Percentiles rank a stretch among this genome's conserved stretches.
These are phyloP conservation scores for Xerophyta viscosa DNA, from an alignment of 106 monocot species.

Conservation along the genomic window DNA sequence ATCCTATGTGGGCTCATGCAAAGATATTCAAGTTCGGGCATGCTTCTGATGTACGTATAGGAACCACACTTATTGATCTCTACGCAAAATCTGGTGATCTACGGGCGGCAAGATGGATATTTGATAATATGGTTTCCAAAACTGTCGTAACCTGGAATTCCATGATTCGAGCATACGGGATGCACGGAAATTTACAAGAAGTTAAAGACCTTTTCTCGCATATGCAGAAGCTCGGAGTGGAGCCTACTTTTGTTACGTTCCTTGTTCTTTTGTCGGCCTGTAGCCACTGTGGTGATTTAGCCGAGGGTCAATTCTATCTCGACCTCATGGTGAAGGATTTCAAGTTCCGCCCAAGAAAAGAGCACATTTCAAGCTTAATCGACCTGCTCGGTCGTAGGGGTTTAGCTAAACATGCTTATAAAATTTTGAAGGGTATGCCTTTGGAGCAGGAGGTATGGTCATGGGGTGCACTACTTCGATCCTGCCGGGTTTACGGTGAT, in stretches of 20 bases:
- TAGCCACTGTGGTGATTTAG: slow-evolving; percentile 38
- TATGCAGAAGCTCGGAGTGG: slow-evolving; percentile 22
- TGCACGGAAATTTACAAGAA: slow-evolving; percentile 31
- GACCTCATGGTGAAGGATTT: slow-evolving; percentile 24
- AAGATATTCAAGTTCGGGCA: slow-evolving; percentile 21
- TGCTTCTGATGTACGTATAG: slow-evolving; percentile 26
- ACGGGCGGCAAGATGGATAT: slow-evolving; percentile 19
- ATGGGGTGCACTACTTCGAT: slow-evolving; percentile 45
- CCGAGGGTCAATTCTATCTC: slow-evolving; percentile 25
- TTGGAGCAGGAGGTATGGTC: slow-evolving; percentile 8
- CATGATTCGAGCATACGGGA: slow-evolving; percentile 40
- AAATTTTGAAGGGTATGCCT: slow-evolving; percentile 22
- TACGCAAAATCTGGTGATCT: slow-evolving; percentile 53
- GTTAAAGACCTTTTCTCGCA: slow-evolving; percentile 27
- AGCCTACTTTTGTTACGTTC: slow-evolving; percentile 38
- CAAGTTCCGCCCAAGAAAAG: slow-evolving; percentile 12
- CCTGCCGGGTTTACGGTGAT: slow-evolving; percentile 36
- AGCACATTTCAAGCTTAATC: slow-evolving; percentile 28
- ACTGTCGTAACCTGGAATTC: slow-evolving; percentile 33
- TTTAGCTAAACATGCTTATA: slow-evolving; percentile 29
- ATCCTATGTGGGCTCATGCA: slow-evolving; percentile 20
- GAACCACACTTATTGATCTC: slow-evolving; percentile 27
- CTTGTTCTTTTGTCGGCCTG: slow-evolving; percentile 40
- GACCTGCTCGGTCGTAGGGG: slow-evolving; percentile 49
- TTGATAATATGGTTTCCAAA: slow-evolving; percentile 31